Conservation (phyloP, 2,329 filamentous ascomycete genomes). For the Phaeophleospora eucalypticola region DNA sequence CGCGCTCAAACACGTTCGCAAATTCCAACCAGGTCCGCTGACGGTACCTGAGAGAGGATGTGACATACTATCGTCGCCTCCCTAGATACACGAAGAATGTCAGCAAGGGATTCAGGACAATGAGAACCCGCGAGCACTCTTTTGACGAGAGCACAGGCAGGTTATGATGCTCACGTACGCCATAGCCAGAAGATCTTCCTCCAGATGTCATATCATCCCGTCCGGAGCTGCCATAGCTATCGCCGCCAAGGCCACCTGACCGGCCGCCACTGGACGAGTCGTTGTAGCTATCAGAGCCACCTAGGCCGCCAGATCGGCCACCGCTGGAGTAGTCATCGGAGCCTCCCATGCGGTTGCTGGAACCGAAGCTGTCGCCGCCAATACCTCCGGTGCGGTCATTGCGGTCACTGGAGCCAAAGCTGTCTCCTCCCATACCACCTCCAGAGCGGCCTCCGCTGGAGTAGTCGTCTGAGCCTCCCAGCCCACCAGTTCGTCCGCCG, state of each 20-base stretch:
- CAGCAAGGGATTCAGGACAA: neutral
- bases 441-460: neutral
- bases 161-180: constrained; percentile 2
- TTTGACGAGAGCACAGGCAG: neutral
- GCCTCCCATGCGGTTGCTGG: neutral
- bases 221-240: constrained; percentile 8
- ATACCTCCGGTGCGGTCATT: constrained; percentile 3
- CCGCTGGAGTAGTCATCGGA: constrained; percentile 1
- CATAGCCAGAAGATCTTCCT: neutral
- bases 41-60: constrained; percentile 10
- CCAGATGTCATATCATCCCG: neutral
- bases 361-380: constrained; percentile 7
- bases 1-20: neutral
- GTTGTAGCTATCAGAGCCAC: constrained; percentile 1
- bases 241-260: neutral
- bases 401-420: neutral
- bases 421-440: neutral
- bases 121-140: neutral
- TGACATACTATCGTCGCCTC: constrained; percentile 9
- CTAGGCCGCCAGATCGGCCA: constrained; percentile 4
- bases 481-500: neutral
- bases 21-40: constrained; percentile 6
- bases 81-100: constrained; percentile 1
- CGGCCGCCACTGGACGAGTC: constrained; percentile 2
- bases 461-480: neutral